A percentile compares a stretch with the other conserved stretches of the same genome.
These are phyloP conservation scores for Sordaria brevicollis DNA, from an alignment of 495 filamentous ascomycete species.

Conservation along the genomic window DNA sequence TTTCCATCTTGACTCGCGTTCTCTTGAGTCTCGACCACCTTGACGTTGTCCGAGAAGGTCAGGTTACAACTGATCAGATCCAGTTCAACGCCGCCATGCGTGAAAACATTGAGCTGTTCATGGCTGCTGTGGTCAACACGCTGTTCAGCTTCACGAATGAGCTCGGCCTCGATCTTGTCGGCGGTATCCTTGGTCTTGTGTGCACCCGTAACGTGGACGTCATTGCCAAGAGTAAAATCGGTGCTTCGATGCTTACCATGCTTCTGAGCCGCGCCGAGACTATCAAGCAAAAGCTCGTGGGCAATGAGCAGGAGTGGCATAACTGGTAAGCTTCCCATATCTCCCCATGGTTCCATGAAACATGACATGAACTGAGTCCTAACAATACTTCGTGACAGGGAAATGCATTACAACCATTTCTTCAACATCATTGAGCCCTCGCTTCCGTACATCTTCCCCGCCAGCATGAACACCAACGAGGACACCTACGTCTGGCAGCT, in stretches of 20 bases:
- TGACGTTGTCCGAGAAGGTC: slow-evolving; percentile 74
- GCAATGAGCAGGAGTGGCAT: slow-evolving; percentile 62
- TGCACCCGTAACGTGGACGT: slow-evolving; percentile 69
- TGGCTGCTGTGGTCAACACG: slow-evolving; percentile 74
- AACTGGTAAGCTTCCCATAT: slow-evolving; percentile 54
- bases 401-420: slow-evolving; percentile 62
- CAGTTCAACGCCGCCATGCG: slow-evolving; percentile 61
- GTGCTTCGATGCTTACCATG: slow-evolving; percentile 86
- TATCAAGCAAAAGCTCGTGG: slow-evolving; percentile 64
- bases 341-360: background rate
- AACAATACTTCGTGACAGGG: slow-evolving; percentile 29
- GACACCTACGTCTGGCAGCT: slow-evolving; percentile 98
- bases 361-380: background rate
- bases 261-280: slow-evolving; percentile 88
- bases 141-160: slow-evolving; percentile 84
- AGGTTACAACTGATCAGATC: slow-evolving; percentile 56
- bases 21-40: slow-evolving; percentile 86
- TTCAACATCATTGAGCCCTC: slow-evolving; percentile 80
- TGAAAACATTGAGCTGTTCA: slow-evolving; percentile 88
- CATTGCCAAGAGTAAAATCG: slow-evolving; percentile 74
- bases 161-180: slow-evolving; percentile 79
- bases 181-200: slow-evolving; percentile 76
- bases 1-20: slow-evolving; percentile 91
- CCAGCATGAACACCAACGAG: slow-evolving; percentile 66
- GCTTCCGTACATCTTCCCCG: slow-evolving; percentile 76